These are phyloP conservation scores for Cystobasidium slooffiae DNA, from an alignment of 1,284 basidiomycete species.

Conservation along the genomic window DNA sequence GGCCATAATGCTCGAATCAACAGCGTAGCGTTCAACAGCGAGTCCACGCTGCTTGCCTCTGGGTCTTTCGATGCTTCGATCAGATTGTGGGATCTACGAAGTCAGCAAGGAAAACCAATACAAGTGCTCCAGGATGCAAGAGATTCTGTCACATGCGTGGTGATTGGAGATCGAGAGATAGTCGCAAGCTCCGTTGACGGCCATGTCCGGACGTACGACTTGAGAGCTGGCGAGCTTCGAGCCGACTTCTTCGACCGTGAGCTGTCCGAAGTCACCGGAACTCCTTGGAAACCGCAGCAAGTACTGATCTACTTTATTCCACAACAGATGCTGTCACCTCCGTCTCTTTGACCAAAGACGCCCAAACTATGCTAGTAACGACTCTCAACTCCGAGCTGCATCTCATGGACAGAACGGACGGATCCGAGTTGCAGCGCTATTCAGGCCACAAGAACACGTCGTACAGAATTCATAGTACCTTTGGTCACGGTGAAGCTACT, in stretches of 20 bases:
- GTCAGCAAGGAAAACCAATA: conserved; percentile 79
- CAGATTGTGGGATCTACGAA: conserved; percentile 79
- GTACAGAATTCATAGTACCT: conserved; percentile 80
- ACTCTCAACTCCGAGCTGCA: conserved; percentile 82
- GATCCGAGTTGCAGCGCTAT: conserved; percentile 84
- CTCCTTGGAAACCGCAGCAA: neutral
- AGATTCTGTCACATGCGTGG: conserved; percentile 84
- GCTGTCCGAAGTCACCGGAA: conserved; percentile 55
- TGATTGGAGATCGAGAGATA: conserved; percentile 62
- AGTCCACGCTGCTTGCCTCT: conserved; percentile 80
- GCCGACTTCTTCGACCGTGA: conserved; percentile 86
- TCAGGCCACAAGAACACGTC: conserved; percentile 72
- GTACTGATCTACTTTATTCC: neutral
- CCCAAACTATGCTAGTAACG: conserved; percentile 76
- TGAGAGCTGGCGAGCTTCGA: conserved; percentile 85
- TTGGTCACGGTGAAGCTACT: conserved; percentile 78
- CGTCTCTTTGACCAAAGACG: conserved; percentile 73
- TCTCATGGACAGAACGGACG: conserved; percentile 81
- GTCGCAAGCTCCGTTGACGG: conserved; percentile 88
- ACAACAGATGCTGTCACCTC: conserved; percentile 78
- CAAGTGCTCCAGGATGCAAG: conserved; percentile 87
- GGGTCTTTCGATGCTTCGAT: conserved; percentile 88
- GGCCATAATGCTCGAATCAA: conserved; percentile 91
- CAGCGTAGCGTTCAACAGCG: conserved; percentile 84
- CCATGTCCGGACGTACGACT: conserved; percentile 85